Base-by-base conservation (phyloP, 2,329 filamentous ascomycete species). In the Microcyclosporella mali region DNA sequence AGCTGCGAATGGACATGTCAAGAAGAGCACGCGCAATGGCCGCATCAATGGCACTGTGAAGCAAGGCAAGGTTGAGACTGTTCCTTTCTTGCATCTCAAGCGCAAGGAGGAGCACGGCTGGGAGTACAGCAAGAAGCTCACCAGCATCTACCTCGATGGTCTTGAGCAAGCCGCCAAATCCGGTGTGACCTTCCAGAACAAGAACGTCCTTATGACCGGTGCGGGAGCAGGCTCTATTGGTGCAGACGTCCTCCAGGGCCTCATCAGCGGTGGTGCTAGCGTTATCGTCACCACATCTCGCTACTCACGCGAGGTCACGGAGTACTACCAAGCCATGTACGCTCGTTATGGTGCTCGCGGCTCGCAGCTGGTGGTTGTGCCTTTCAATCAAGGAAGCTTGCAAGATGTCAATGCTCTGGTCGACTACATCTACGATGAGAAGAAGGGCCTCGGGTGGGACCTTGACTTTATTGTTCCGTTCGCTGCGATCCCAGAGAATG, bases 71-170 rank as follows among this genome's bases (percentile, higher is more conserved):
- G 82, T 94, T 44, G 90, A 97, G 72, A 95, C 92, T 14, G 94
- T 98, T 56, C 92, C 92, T 27, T 98, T 98, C 81, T 72, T 98
- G 40, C 92, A 98, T 66, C 74, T 98, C 45, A 95, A 95, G 79
- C 85, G 88, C 67, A 94, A 94, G 70, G 82, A 86, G 41, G 80
- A 89, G 49, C 85, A 95, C 60, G 90, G 90, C 49, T 98, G 92
- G 92, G 89, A 97, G 62, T 98, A 97, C 74, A 97, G 88, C 80
- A 98, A 97, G 78, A 95, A 94, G 73, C 79, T 98, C 45, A 97
- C 92, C 17, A 85, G 87, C 44, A 69, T 89, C 56, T 98, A 98
- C 65, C 79, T 98, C 27, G 88, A 95, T 64, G 88, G 88, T 50
- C 71, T 98, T 25, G 89, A 95, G 70, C 79, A 89, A 51, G 88